phyloP scores from a whole-genome alignment of 83 land plant species.

The Isoetes engelmannii region DNA sequence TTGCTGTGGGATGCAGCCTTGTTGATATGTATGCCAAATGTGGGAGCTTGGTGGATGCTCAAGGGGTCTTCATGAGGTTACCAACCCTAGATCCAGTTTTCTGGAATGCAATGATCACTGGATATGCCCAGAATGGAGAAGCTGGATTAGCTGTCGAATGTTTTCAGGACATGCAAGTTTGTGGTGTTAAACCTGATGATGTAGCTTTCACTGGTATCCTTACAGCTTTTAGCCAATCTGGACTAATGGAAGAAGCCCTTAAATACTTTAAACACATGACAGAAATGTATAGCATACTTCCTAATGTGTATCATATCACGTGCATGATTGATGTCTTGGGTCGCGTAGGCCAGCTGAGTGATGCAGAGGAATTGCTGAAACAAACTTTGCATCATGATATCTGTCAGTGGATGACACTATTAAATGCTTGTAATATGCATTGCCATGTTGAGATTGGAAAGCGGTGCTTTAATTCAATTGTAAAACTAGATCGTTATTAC shows the following conservation, averaged over 20 bases:
- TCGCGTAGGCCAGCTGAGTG: background rate
- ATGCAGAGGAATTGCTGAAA: background rate
- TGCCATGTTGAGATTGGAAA: background rate
- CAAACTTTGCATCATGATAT: background rate
- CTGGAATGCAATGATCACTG: background rate
- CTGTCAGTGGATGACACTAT: background rate
- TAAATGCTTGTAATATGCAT: background rate
- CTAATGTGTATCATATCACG: background rate
- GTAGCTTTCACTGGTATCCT: background rate
- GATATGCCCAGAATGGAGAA: conserved; percentile 3
- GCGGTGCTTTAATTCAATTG: background rate
- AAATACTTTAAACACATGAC: background rate
- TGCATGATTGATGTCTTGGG: conserved; percentile 6
- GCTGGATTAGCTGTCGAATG: background rate
- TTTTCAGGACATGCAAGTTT: background rate
- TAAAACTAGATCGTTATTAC: background rate
- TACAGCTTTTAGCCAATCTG: background rate
- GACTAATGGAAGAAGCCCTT: background rate
- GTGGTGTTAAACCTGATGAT: background rate
- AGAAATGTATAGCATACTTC: background rate
- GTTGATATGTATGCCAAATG: conserved; percentile 7
- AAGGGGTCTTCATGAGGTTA: background rate
- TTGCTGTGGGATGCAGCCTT: background rate
- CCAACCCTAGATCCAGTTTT: background rate
- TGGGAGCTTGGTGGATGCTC: background rate